Base-by-base conservation (phyloP, 495 filamentous ascomycete genomes). In the Neurospora hispaniola region DNA sequence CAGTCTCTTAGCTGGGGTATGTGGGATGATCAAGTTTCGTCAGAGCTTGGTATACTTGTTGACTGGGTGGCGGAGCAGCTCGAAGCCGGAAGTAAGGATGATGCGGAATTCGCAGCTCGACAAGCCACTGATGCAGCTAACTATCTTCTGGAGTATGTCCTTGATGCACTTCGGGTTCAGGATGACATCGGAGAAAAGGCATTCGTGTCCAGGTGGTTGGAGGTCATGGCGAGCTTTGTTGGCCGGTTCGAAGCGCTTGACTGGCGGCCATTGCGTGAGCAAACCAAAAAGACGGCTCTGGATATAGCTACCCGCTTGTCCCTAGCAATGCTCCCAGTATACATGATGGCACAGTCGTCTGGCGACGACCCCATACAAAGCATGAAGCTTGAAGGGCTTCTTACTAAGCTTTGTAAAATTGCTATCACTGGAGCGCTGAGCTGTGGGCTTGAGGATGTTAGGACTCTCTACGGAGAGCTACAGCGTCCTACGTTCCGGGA, bases 1-100 rank as follows among this genome's bases (percentile, higher is more conserved):
- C 84, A 83, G 71, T 77, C 73, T 0, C 80, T 91, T 62, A 80
- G 81, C 69, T 96, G 93, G 92, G 88, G 87, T 16, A 70, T 79
- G 3, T 96, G 93, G 90, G 86, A 91, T 71, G 92, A 93, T 9
- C 80, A 78, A 42, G 86, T 90, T 4, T 90, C 90, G 12, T 90
- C 91, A 2, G 89, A 94, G 74, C 72, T 94, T 68, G 89, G 89
- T 3, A 80, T 85, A 39, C 79, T 86, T 3, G 85, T 91, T 68
- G 86, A 90, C 66, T 85, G 81, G 78, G 80, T 91, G 12, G 73
- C 81, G n/a, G 87, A 88, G 18, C 79, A 83, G 48, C 66, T 86
- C 1, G 59, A 75, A 27, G 35, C n/a, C 20, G 66, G 8, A 27
- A 14, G 18, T 38, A 20, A 9, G 42, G 54, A 66, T 18, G 54